Evolutionary conservation across 2,329 filamentous ascomycete genomes (phyloP).

Genomic region (Ceratocystis huliohia): DNA sequence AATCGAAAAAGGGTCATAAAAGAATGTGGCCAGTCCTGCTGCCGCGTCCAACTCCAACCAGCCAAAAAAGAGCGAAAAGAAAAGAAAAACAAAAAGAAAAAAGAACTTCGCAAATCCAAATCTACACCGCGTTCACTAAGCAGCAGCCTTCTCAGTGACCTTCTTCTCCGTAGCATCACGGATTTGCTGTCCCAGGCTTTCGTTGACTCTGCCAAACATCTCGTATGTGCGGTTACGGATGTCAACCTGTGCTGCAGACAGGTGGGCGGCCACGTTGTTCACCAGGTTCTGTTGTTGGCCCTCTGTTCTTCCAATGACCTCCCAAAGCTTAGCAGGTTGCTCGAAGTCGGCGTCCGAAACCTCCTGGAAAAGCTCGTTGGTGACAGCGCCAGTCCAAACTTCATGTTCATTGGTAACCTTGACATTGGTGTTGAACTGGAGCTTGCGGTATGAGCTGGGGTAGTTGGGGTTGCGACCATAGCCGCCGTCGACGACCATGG

Average conservation of each 20-base stretch:
- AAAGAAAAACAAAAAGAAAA: not conserved
- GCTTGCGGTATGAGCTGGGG: constrained; percentile 36
- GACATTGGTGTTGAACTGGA: constrained; percentile 33
- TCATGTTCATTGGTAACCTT: constrained; percentile 34
- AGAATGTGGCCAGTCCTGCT: not conserved
- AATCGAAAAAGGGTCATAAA: constrained; percentile 1
- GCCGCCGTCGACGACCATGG: constrained; percentile 56
- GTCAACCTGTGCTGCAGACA: constrained; percentile 40
- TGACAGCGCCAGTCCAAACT: constrained; percentile 36
- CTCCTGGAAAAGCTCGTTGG: constrained; percentile 33
- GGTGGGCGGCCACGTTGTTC: constrained; percentile 44
- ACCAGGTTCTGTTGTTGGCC: constrained; percentile 52
- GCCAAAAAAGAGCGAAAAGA: not conserved
- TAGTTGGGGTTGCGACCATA: constrained; percentile 50
- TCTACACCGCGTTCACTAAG: not conserved
- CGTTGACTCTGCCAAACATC: constrained; percentile 47
- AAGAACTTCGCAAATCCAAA: not conserved
- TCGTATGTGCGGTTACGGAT: constrained; percentile 46
- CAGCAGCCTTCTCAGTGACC: constrained; percentile 1
- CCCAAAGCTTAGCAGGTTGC: constrained; percentile 38
- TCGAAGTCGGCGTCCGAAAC: constrained; percentile 39
- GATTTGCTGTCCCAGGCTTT: constrained; percentile 34
- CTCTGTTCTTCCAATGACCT: constrained; percentile 34
- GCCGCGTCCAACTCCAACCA: not conserved
- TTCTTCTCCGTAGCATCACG: constrained; percentile 23